Conservation (phyloP, 1,284 basidiomycete species). For the Malassezia cuniculi region DNA sequence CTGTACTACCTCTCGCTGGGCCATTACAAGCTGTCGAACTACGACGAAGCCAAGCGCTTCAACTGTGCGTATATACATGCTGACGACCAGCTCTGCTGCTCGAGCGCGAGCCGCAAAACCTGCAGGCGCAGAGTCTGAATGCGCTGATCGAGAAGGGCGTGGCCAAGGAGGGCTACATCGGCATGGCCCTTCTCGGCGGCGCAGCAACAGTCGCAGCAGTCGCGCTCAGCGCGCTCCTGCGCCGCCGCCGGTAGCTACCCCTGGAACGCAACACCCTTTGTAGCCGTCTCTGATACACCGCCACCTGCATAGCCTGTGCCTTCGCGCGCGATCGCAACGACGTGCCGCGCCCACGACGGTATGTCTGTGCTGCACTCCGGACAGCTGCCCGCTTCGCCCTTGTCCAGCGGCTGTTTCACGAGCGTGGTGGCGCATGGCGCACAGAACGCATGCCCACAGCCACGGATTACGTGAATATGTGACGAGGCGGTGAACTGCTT, state of each 20-base stretch:
- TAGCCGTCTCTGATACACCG: constrained; percentile 5
- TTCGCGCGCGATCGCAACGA: constrained; percentile 11
- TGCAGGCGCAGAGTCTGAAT: constrained; percentile 77
- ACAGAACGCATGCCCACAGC: constrained; percentile 12
- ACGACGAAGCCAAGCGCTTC: constrained; percentile 79
- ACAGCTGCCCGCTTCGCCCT: not conserved
- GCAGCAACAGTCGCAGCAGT: constrained; percentile 74
- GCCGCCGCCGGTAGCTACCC: constrained; percentile 14
- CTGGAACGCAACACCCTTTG: constrained; percentile 12
- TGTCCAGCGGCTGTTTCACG: not conserved
- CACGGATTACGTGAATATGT: constrained; percentile 5
- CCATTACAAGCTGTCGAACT: constrained; percentile 93
- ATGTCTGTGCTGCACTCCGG: constrained; percentile 11
- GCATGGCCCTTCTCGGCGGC: constrained; percentile 85
- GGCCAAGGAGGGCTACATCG: constrained; percentile 74
- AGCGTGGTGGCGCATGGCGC: constrained; percentile 8
- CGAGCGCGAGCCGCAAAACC: constrained; percentile 82
- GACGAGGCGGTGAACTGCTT: constrained; percentile 7
- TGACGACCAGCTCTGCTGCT: constrained; percentile 61
- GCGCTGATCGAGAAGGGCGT: constrained; percentile 77
- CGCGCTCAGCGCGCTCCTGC: constrained; percentile 58
- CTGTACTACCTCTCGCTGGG: constrained; percentile 92
- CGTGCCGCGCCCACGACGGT: not conserved
- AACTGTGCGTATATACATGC: constrained; percentile 56
- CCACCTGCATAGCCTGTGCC: constrained; percentile 14